Evolutionary conservation across 2,329 filamentous ascomycete species (phyloP), one percentile per base, ranked within the genome.

Genomic region (Botryotinia narcissicola): DNA sequence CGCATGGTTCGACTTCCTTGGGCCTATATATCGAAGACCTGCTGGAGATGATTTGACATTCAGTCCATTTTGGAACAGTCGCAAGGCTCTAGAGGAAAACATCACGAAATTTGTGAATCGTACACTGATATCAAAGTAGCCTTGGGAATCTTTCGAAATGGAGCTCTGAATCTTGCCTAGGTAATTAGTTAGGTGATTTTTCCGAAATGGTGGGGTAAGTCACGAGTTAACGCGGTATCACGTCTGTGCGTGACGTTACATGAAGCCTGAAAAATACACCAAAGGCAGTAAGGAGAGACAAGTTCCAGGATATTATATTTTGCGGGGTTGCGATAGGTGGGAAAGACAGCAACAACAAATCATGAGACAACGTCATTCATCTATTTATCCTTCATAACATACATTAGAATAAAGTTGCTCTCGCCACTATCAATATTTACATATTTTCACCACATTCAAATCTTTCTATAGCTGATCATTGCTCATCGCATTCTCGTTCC

Each of bases 41-140:
- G 44, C 75, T 68, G 29, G 72, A 40, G 32, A 29, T 42, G 54
- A 61, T 44, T 40, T 69, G 25, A 40, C n/a, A 48, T 61, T 73
- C n/a, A 61, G 37, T 69, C 51, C 54, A 61, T 61, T 76, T 37
- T 69, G 76, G 61, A 78, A 73, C 57, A 78, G 51, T 74, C 74
- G 75, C 59, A 80, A 71, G 71, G 78, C 78, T 78, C 77, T 79
- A 74, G 73, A 78, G 61, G 79, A 78, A 78, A 78, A 76, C 80
- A 81, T 81, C 73, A 75, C 75, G 77, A 62, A 67, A 71, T 35
- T 73, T 66, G 62, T 25, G 73, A 64, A 51, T 72, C 63, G 72
- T 54, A 57, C 14, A 18, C 51, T n/a, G 5, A 54, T 54, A 54
- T 4, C 51, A 57, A 57, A 57, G n/a, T 3, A 18, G 51, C n/a